Conservation (phyloP, 768 basidiomycete species). For the Termitomyces sp. region DNA sequence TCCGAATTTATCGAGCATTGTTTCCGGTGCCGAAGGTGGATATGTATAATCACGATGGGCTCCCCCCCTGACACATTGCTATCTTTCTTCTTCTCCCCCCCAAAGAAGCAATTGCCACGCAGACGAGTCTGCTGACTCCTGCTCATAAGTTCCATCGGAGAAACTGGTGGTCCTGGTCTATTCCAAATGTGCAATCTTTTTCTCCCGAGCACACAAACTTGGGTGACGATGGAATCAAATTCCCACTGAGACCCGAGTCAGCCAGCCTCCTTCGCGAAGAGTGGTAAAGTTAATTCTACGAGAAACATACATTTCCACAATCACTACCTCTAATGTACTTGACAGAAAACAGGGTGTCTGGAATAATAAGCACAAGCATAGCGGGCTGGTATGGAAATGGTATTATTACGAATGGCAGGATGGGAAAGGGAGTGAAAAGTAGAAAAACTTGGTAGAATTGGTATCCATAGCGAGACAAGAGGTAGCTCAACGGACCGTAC, state of each 20-base stretch:
- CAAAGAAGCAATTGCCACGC: neutral
- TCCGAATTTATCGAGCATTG: neutral
- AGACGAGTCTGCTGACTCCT: neutral
- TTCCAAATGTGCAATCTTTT: neutral
- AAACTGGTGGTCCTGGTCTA: neutral
- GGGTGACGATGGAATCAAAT: neutral
- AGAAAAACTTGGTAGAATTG: no score
- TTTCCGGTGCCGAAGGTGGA: conserved; percentile 1
- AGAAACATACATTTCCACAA: conserved; percentile 2
- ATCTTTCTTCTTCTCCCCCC: neutral
- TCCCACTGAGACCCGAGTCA: neutral
- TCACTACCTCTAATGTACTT: conserved; percentile 1
- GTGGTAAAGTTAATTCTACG: neutral
- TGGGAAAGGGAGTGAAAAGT: neutral
- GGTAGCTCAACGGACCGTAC: neutral
- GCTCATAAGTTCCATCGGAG: neutral
- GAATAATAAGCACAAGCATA: neutral
- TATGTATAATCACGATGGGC: neutral
- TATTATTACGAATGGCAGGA: neutral
- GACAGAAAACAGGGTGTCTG: neutral
- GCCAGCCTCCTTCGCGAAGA: neutral
- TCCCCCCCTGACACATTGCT: neutral
- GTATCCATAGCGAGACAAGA: neutral
- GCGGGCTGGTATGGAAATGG: neutral
- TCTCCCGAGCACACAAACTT: neutral